phyloP scores from a whole-genome alignment of 2,329 filamentous ascomycete species.

The Arthrocladium fulminans region DNA sequence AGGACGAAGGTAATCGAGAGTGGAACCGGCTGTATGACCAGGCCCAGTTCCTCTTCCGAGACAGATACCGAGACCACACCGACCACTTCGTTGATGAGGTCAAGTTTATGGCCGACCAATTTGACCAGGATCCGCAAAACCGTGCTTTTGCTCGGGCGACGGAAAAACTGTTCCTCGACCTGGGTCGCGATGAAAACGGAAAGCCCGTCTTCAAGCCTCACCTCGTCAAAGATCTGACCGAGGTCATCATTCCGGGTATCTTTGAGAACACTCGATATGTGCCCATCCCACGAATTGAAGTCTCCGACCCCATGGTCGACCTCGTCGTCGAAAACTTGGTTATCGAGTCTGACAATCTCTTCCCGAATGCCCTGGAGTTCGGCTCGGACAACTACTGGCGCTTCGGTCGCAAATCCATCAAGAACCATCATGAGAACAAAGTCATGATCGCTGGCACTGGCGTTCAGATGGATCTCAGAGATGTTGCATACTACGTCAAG shows the following conservation, averaged over 20 bases:
- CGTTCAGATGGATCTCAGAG: slow-evolving; percentile 78
- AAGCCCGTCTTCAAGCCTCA: slow-evolving; percentile 88
- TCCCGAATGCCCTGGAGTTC: slow-evolving; percentile 84
- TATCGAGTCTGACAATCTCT: slow-evolving; percentile 91
- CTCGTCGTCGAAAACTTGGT: slow-evolving; percentile 89
- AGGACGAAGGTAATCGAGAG: slow-evolving; percentile 67
- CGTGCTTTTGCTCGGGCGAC: slow-evolving; percentile 65
- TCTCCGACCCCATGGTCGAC: slow-evolving; percentile 73
- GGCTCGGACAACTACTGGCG: slow-evolving; percentile 89
- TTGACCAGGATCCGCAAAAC: slow-evolving; percentile 81
- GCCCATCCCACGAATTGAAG: slow-evolving; percentile 89
- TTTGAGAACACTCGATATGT: slow-evolving; percentile 85
- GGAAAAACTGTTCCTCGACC: slow-evolving; percentile 76
- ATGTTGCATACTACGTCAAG: slow-evolving; percentile 91
- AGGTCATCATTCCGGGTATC: slow-evolving; percentile 72
- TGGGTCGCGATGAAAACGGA: slow-evolving; percentile 79
- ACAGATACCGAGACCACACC: slow-evolving; percentile 79
- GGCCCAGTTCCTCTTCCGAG: slow-evolving; percentile 75
- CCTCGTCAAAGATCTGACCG: slow-evolving; percentile 76
- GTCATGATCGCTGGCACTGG: slow-evolving; percentile 78
- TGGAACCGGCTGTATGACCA: slow-evolving; percentile 81
- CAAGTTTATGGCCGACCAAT: slow-evolving; percentile 82
- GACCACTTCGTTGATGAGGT: slow-evolving; percentile 80
- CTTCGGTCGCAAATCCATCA: slow-evolving; percentile 82
- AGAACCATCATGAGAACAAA: slow-evolving; percentile 73